phyloP scores from a whole-genome alignment of 495 filamentous ascomycete species.

The Durotheca rogersii region DNA sequence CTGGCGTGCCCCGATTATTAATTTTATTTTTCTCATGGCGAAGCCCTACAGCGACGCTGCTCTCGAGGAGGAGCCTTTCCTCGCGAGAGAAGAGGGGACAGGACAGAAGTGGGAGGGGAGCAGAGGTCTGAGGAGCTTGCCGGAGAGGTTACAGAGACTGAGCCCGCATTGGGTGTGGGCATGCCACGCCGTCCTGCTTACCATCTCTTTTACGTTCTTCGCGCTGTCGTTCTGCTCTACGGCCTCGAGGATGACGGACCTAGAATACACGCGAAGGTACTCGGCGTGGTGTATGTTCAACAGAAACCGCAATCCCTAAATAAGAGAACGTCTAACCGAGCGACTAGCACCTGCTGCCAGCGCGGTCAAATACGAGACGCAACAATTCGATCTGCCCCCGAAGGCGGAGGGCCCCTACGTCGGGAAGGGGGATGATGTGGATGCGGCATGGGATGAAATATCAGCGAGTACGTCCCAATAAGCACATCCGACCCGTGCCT shows the following conservation, averaged over 20 bases:
- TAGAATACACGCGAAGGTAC: constrained; percentile 25
- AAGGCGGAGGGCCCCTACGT: constrained; percentile 44
- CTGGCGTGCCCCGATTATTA: constrained; percentile 42
- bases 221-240: constrained; percentile 42
- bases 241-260: constrained; percentile 31
- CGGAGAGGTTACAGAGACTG: constrained; percentile 10
- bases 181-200: constrained; percentile 44
- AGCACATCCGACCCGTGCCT: neutral
- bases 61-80: constrained; percentile 44
- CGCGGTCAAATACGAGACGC: constrained; percentile 47
- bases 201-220: constrained; percentile 45
- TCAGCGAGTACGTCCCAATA: constrained; percentile 40
- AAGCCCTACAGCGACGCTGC: constrained; percentile 37
- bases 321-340: constrained; percentile 15
- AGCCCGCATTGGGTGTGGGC: constrained; percentile 47
- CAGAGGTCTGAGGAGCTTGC: constrained; percentile 9
- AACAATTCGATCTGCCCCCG: constrained; percentile 45
- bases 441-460: constrained; percentile 47
- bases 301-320: neutral
- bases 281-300: constrained; percentile 39
- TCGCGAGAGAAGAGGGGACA: constrained; percentile 30
- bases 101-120: constrained; percentile 23
- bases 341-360: constrained; percentile 44
- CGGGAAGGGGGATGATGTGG: constrained; percentile 47
- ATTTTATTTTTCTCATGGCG: constrained; percentile 31